Base-by-base conservation (phyloP, 441 rosid genomes). In the Cnidoscolus chayamansa region DNA sequence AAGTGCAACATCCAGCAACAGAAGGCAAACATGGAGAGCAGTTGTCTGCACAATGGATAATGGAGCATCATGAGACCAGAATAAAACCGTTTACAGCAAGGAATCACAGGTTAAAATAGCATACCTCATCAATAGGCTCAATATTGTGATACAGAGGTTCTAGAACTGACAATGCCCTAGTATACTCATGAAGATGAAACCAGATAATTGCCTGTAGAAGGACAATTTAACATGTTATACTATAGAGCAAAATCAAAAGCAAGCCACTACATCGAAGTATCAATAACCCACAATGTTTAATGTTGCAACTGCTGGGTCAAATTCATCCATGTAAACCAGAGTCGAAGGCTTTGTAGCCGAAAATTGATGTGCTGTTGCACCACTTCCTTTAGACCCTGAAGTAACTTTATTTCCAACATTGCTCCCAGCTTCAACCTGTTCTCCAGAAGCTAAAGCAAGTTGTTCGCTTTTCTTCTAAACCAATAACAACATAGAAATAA, bases 131-230 rank as follows among this genome's bases (percentile, higher is more conserved):
- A 56, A 96, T 83, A 16, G 93, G 94, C 74, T 79, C 85, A 15
- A 96, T 93, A 74, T 92, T 93, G 75, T 77, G 86, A 79, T 83
- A 93, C 75, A 96, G 63, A 51, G 99, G 97, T 81, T 86, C 90
- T 70, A 93, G 77, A 83, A 93, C 79, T 65, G 97, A 89, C 67
- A 90, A 83, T 7, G 96, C 90, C 84, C 89, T 93, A 17, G 82
- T 67, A 81, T 87, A 89, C 76, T 96, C 96, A 72, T 89, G 90
- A 70, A 93, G 97, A 80, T 93, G 98, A 80, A 90, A 93, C 97
- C 97, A 93, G 60, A 88, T 80, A 79, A 92, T 85, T 0, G 99
- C 99, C 99, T 96, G 70, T 61, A 85, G 48, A 72, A 74, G 74
- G 67, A 10, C 40, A 71, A 66, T 54, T 53, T 56, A 79, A 78